phyloP scores from a whole-genome alignment of 2,329 filamentous ascomycete species.

The Arthrobotrys sphaeroides region DNA sequence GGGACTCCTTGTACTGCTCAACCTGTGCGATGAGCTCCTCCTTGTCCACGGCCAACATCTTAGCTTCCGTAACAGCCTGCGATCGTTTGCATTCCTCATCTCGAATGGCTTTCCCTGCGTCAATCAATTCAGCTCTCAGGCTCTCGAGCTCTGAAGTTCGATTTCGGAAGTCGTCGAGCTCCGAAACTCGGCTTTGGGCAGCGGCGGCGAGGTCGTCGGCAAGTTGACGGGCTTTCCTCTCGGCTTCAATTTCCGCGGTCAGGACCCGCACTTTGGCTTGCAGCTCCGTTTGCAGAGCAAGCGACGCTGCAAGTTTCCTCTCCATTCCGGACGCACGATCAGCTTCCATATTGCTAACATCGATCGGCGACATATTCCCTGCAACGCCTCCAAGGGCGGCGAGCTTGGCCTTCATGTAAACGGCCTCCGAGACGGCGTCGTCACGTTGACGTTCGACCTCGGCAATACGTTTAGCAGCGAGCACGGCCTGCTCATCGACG shows the following conservation, averaged over 20 bases:
- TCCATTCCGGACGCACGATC: slow-evolving; percentile 79
- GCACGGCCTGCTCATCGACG: slow-evolving; percentile 84
- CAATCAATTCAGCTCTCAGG: slow-evolving; percentile 83
- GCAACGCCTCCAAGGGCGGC: slow-evolving; percentile 74
- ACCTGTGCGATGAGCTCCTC: slow-evolving; percentile 76
- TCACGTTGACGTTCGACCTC: slow-evolving; percentile 95
- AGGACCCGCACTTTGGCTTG: slow-evolving; percentile 77
- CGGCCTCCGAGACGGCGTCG: slow-evolving; percentile 90
- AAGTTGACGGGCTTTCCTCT: slow-evolving; percentile 80
- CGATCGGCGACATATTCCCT: slow-evolving; percentile 66
- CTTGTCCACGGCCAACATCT: slow-evolving; percentile 86
- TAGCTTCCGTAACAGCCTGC: slow-evolving; percentile 77
- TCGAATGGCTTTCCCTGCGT: slow-evolving; percentile 77
- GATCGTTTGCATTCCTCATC: slow-evolving; percentile 81
- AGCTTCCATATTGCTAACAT: slow-evolving; percentile 68
- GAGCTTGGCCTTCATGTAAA: slow-evolving; percentile 91
- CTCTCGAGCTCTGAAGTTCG: slow-evolving; percentile 85
- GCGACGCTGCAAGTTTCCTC: slow-evolving; percentile 80
- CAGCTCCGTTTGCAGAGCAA: slow-evolving; percentile 82
- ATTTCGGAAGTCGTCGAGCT: slow-evolving; percentile 85
- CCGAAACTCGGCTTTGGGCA: slow-evolving; percentile 81
- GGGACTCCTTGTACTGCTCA: slow-evolving; percentile 72
- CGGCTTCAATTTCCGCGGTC: slow-evolving; percentile 77
- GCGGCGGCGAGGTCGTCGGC: slow-evolving; percentile 88
- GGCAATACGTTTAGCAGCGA: slow-evolving; percentile 87